Evolutionary conservation across 768 basidiomycete genomes (phyloP).

Genomic region (Termitomyces eurrhizus): DNA sequence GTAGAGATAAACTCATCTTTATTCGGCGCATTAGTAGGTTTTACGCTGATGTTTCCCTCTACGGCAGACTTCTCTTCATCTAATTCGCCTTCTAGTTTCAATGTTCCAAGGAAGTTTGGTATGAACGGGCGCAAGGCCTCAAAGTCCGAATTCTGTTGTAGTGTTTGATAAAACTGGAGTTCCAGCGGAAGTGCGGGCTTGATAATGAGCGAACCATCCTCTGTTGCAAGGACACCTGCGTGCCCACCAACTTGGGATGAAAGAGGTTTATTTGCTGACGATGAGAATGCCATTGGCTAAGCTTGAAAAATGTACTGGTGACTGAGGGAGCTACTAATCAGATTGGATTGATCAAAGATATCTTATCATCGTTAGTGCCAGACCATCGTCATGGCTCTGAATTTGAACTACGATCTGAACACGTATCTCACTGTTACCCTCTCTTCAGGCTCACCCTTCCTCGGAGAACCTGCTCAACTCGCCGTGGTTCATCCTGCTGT

Average conservation of each 20-base stretch:
- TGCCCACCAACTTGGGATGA: slow-evolving; percentile 74
- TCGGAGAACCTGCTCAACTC: slow-evolving; percentile 20
- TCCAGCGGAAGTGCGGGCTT: slow-evolving; percentile 70
- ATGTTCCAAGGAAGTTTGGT: slow-evolving; percentile 76
- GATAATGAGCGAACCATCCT: slow-evolving; percentile 76
- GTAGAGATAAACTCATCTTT: slow-evolving; percentile 18
- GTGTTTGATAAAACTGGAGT: slow-evolving; percentile 63
- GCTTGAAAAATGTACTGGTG: not conserved
- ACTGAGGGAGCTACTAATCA: not conserved
- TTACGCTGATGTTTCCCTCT: slow-evolving; percentile 15
- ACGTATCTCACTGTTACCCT: slow-evolving; percentile 27
- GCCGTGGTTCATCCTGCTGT: slow-evolving; percentile 22
- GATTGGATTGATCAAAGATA: not conserved
- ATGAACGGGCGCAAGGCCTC: slow-evolving; percentile 53
- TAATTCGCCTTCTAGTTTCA: slow-evolving; percentile 66
- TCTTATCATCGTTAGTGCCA: not conserved
- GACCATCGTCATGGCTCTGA: slow-evolving; percentile 14
- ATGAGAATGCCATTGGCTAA: not conserved
- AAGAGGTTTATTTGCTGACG: slow-evolving; percentile 12
- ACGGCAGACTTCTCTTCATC: slow-evolving; percentile 26
- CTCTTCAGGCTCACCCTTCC: slow-evolving; percentile 17
- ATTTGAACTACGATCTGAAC: slow-evolving; percentile 20
- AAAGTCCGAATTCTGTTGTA: slow-evolving; percentile 38
- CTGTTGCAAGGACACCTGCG: slow-evolving; percentile 62
- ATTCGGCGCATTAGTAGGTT: slow-evolving; percentile 8